Percentiles rank a stretch among this genome's conserved stretches.
These are phyloP conservation scores for Calocera cornea DNA, from an alignment of 768 basidiomycete genomes.

Conservation along the genomic window DNA sequence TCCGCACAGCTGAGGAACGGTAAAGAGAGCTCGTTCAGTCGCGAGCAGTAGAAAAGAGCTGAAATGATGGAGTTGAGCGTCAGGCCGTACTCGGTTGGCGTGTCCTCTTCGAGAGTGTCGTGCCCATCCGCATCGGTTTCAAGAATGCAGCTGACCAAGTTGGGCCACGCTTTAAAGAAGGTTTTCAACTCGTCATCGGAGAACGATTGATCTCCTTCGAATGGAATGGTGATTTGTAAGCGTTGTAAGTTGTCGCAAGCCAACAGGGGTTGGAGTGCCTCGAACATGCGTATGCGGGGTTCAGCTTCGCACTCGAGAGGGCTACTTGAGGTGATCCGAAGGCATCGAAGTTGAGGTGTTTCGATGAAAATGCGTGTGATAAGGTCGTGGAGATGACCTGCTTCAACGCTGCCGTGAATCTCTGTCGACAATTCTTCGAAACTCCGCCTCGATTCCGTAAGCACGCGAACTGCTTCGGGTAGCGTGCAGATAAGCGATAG, in stretches of 20 bases:
- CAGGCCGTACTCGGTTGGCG: not conserved
- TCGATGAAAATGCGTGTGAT: not conserved
- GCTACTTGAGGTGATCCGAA: not conserved
- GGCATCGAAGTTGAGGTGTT: not conserved
- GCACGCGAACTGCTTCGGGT: not conserved
- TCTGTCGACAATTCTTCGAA: not conserved
- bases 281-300: not conserved
- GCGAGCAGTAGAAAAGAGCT: not conserved
- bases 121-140: not conserved
- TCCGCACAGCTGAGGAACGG: not conserved
- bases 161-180: not conserved
- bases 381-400: not conserved
- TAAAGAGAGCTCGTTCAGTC: not conserved
- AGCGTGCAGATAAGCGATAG: not conserved
- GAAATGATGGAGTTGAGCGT: not conserved
- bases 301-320: not conserved
- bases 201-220: not conserved
- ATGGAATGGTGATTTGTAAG: not conserved
- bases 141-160: not conserved
- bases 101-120: not conserved
- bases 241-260: not conserved
- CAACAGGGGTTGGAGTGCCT: not conserved
- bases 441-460: not conserved
- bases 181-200: not conserved
- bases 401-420: not conserved